These are phyloP conservation scores for Wickerhamiella shivajii DNA, from an alignment of 805 yeast species.

Conservation along the genomic window DNA sequence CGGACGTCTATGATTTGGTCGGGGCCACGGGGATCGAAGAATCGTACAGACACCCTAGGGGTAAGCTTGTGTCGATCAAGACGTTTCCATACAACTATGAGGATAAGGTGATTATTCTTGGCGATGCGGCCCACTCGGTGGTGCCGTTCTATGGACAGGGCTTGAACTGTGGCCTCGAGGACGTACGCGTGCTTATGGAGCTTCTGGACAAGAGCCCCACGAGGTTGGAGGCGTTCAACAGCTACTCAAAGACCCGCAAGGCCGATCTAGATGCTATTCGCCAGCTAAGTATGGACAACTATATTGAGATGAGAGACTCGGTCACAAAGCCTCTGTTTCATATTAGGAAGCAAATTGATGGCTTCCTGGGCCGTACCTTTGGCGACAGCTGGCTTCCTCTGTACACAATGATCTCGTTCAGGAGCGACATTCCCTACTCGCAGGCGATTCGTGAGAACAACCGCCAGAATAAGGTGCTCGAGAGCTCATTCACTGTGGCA, in stretches of 20 bases:
- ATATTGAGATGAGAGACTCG: slow-evolving; percentile 72
- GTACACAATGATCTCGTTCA: slow-evolving; percentile 84
- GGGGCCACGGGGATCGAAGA: slow-evolving; percentile 39
- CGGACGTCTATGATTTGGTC: slow-evolving; percentile 58
- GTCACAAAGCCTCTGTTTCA: slow-evolving; percentile 50
- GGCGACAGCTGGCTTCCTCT: slow-evolving; percentile 68
- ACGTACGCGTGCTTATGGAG: slow-evolving; percentile 53
- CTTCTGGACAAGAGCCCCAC: slow-evolving; percentile 24
- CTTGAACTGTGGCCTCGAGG: slow-evolving; percentile 92
- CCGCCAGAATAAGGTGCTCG: slow-evolving; percentile 41
- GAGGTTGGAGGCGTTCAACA: slow-evolving; percentile 33
- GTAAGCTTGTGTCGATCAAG: slow-evolving; percentile 59
- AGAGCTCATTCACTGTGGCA: neutral
- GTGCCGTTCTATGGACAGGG: slow-evolving; percentile 98
- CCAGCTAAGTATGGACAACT: slow-evolving; percentile 65
- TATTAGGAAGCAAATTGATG: slow-evolving; percentile 55
- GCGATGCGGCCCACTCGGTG: slow-evolving; percentile 95
- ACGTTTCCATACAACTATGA: slow-evolving; percentile 54
- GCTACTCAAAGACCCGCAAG: slow-evolving; percentile 42
- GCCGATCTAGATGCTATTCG: slow-evolving; percentile 62
- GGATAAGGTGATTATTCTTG: slow-evolving; percentile 54
- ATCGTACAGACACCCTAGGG: slow-evolving; percentile 54
- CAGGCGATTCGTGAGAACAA: slow-evolving; percentile 42
- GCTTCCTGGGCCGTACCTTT: slow-evolving; percentile 40
- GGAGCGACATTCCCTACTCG: slow-evolving; percentile 68